Evolutionary conservation across 306 rosid species (phyloP), one percentile per base, ranked within the genome.

Genomic region (Cicer arietinum): DNA sequence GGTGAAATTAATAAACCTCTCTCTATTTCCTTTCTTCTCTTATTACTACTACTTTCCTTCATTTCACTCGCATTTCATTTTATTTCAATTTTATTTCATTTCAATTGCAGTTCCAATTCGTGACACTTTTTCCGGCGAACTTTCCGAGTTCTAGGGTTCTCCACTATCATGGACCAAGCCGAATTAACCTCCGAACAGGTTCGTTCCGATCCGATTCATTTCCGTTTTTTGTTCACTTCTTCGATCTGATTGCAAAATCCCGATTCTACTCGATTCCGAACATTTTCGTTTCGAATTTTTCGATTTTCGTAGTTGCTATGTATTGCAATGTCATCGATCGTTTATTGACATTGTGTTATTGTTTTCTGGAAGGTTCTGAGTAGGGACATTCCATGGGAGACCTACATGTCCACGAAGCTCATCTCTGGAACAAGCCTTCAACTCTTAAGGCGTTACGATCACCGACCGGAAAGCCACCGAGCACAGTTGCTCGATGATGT

Each of bases 331-430:
- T 67, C 1, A 43, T 65, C 7, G 71, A 62, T 72, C 59, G 30
- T 80, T n/a, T 9, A 48, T 62, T 77, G 62, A 75, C 22, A 67
- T 53, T 64, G 69, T 67, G 48, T 63, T 43, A 42, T 30, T 75
- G 44, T 74, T 18, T 88, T 76, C 50, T 75, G 9, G 46, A 83
- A 85, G 98, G 98, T 90, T 75, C 81, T 94, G 79, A 87, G 79
- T 46, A 90, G 95, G 80, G 98, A 94, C 84, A 94, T 94, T 59
- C 98, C 97, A 69, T 94, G 97, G 98, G 98, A 94, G 86, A 90
- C 97, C 3, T 94, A 94, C 90, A 91, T 94, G 97, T 82, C 90
- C 1, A 91, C 96, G 10, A 94, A 94, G 88, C 91, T 91, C 63
- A 94, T 94, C 84, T 84, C 95, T 6, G 90, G 98, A 51, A 94